Evolutionary conservation across 441 rosid species (phyloP), one percentile per base, ranked within the genome.

Genomic region (Syzygium syzygioides): DNA sequence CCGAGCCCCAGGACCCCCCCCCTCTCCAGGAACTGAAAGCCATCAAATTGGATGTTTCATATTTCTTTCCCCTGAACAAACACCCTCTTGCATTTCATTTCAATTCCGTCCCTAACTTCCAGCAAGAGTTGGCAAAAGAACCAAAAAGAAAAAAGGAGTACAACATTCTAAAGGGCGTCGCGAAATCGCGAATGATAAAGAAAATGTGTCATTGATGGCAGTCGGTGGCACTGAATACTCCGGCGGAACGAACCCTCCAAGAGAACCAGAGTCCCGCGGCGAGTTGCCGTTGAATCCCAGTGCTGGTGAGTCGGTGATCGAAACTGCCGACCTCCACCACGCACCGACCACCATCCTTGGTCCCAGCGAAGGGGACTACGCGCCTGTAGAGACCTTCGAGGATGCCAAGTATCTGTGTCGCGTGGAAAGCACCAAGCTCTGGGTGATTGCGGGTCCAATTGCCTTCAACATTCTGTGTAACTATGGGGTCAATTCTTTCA

Each of bases 361-460:
- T 6, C 18, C 90, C 37, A 37, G 85, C 54, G 94, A 91, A 30
- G 93, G 87, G 50, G 98, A 97, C 79, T 95, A 93, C 26, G 95
- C 95, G 85, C 93, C 94, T 0, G 41, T 94, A 20, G 59, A 87
- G 66, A 90, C 66, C 87, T 90, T 94, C 30, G 85, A 79, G 14
- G 97, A 96, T 60, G 98, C 93, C 3, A 94, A 93, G 66, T 53
- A 88, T 48, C 91, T 96, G 18, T 94, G 92, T 85, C 56, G 86
- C 26, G 53, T 93, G 50, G 99, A 97, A 88, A 89, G 97, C 0
- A 86, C 90, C 1, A 97, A 93, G 92, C 89, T 97, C 23, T 96
- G 99, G 99, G 88, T 87, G 17, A 97, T 97, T 57, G 99, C 98
- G 60, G 95, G 94, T 30, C 99, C 99, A 3, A 97, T 97, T 68